Evolutionary conservation across 441 rosid genomes (phyloP).

Genomic region (Populus hybrid): DNA sequence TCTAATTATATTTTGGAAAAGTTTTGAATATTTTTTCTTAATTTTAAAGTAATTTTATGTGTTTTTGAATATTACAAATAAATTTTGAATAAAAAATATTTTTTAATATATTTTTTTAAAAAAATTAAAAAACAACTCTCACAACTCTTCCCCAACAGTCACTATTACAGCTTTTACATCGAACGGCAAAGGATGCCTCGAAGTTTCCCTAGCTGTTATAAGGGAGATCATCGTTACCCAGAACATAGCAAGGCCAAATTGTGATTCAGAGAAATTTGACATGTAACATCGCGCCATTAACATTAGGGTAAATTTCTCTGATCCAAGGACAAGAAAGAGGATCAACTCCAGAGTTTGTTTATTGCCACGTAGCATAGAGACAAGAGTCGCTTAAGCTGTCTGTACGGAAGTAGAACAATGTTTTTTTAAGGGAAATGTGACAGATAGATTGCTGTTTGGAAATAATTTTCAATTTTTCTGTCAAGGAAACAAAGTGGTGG

Average conservation of each 20-base stretch:
- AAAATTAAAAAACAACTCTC: too few species aligned
- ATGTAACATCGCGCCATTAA: not conserved
- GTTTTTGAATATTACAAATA: too few species aligned
- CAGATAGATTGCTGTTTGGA: not conserved
- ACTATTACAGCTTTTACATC: not conserved
- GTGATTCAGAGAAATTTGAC: not conserved
- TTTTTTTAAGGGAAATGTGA: not conserved
- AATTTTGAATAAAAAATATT: too few species aligned
- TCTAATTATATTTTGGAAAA: too few species aligned
- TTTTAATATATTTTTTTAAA: too few species aligned
- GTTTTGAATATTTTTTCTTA: too few species aligned
- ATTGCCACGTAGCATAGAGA: not conserved
- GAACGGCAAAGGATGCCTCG: not conserved
- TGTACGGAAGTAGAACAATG: not conserved
- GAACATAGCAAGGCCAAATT: too few species aligned
- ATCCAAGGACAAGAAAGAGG: too few species aligned
- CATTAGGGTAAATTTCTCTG: not conserved
- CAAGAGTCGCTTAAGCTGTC: not conserved
- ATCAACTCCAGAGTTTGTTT: not conserved
- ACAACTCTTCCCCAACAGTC: too few species aligned
- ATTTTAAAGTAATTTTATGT: too few species aligned
- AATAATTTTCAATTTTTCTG: not conserved
- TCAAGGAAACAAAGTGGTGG: not conserved
- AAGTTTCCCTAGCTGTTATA: not conserved
- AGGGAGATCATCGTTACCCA: not conserved